A percentile compares a stretch with the other conserved stretches of the same genome.
phyloP scores from a whole-genome alignment of 2,329 filamentous ascomycete genomes.

The Colletotrichum lentis region DNA sequence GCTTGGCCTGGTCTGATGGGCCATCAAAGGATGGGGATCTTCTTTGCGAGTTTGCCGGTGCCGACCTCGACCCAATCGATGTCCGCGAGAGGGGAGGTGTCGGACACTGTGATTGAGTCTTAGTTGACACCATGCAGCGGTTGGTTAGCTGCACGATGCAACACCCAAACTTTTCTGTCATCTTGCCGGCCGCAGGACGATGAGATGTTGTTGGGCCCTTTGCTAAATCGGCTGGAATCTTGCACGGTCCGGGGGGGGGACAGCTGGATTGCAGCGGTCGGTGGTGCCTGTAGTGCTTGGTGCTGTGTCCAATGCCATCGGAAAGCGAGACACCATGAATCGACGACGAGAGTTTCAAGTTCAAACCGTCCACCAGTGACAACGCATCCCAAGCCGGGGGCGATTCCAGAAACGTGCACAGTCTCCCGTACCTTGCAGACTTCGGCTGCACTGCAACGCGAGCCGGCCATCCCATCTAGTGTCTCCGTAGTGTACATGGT shows the following conservation, averaged over 20 bases:
- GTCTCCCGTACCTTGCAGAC: conserved; percentile 36
- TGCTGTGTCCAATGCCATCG: conserved; percentile 10
- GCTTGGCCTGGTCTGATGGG: not conserved
- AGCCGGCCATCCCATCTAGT: conserved; percentile 9
- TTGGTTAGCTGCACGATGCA: not conserved
- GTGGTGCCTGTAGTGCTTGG: not conserved
- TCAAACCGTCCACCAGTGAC: conserved; percentile 11
- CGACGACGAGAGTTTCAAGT: conserved; percentile 4
- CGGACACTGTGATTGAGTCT: not conserved
- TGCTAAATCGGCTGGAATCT: conserved; percentile 11
- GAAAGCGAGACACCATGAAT: conserved; percentile 22
- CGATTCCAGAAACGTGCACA: conserved; percentile 32
- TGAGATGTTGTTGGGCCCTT: conserved; percentile 3
- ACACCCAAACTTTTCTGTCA: not conserved
- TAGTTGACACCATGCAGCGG: not conserved
- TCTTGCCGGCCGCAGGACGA: not conserved
- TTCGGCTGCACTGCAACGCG: conserved; percentile 33
- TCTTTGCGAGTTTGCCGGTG: not conserved
- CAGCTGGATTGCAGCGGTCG: conserved; percentile 5
- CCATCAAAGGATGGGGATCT: not conserved
- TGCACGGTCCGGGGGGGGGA: not conserved
- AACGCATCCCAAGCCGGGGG: conserved; percentile 20
- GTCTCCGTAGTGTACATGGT: no score
- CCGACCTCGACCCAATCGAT: not conserved
- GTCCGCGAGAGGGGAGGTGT: not conserved